These are phyloP conservation scores for Yamadazyma phyllophila DNA, from an alignment of 805 yeast genomes.

Conservation along the genomic window DNA sequence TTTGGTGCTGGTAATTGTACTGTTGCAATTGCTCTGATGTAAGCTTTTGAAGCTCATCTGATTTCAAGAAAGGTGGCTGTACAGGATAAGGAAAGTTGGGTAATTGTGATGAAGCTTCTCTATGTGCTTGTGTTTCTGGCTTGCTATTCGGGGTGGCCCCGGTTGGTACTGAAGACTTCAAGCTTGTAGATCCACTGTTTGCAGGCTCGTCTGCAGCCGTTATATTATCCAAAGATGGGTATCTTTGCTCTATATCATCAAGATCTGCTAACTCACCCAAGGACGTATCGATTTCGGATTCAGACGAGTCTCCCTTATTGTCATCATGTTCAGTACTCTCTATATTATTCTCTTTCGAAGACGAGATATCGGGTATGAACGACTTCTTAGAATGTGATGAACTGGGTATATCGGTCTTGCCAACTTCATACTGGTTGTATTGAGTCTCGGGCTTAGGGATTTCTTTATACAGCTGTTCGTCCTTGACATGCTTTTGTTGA, in stretches of 20 bases:
- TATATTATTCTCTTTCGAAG: no score
- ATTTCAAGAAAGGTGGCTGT: conserved; percentile 16
- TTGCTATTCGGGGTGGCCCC: neutral
- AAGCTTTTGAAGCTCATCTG: conserved; percentile 15
- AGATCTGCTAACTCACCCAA: conserved; percentile 38
- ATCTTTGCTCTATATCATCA: conserved; percentile 49
- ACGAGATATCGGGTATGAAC: no score
- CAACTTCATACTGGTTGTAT: no score
- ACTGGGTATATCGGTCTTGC: no score
- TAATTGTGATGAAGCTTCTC: neutral
- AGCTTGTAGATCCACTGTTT: conserved; percentile 1
- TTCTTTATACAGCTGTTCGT: neutral
- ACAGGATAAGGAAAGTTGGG: conserved; percentile 11
- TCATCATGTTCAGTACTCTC: no score
- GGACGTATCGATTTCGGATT: conserved; percentile 17
- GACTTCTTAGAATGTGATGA: no score
- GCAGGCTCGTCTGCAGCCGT: conserved; percentile 6
- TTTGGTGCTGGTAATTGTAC: conserved; percentile 21
- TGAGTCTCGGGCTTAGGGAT: no score
- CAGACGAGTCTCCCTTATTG: neutral
- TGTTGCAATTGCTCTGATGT: conserved; percentile 23
- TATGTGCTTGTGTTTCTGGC: neutral
- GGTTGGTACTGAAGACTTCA: conserved; percentile 4
- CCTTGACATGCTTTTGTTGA: no score
- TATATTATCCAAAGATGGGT: conserved; percentile 46